Evolutionary conservation across 768 basidiomycete genomes (phyloP), one percentile per base, ranked within the genome.

Genomic region (Calvatia gigantea): DNA sequence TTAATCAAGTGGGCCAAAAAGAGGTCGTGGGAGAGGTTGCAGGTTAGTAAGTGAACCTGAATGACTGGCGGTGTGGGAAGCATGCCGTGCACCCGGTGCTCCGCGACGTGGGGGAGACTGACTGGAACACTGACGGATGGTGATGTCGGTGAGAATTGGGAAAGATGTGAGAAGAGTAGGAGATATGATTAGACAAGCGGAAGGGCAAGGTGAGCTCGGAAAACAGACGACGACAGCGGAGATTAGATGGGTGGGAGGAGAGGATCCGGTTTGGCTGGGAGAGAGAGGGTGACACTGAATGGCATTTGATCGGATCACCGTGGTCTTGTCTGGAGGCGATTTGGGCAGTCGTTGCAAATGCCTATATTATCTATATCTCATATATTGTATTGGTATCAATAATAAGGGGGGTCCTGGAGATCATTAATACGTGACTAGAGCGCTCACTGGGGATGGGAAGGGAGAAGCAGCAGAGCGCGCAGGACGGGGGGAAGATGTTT

Each of bases 301-400:
- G 21, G 32, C 51, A 50, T 28, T 46, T 54, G 53, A 54, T 54
- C 53, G 44, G 53, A 54, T 54, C 53, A 54, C 53, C 27, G 44
- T 54, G 43, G 31, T 54, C 44, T 35, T 21, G 41, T 42, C 25
- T 42, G 41, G 17, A 3, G 11, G 17, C 21, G 35, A 42, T 42
- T 23, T 12, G 25, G 11, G 11, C 19, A 12, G 41, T 41, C n/a
- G n/a, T 21, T 41, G n/a, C 39, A 15, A 41, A 11, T 9, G 11
- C 7, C 7, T 11, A 42, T 11, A n/a, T n/a, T n/a, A n/a, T n/a
- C n/a, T 19, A 25, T 23, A 42, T 21, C 12, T 42, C 41, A n/a
- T n/a, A n/a, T n/a, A n/a, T n/a, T n/a, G n/a, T n/a, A n/a, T n/a
- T n/a, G n/a, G n/a, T n/a, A n/a, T n/a, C n/a, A n/a, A n/a, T n/a